Evolutionary conservation across 2,329 filamentous ascomycete genomes (phyloP).

Genomic region (Fusarium protoensiforme): DNA sequence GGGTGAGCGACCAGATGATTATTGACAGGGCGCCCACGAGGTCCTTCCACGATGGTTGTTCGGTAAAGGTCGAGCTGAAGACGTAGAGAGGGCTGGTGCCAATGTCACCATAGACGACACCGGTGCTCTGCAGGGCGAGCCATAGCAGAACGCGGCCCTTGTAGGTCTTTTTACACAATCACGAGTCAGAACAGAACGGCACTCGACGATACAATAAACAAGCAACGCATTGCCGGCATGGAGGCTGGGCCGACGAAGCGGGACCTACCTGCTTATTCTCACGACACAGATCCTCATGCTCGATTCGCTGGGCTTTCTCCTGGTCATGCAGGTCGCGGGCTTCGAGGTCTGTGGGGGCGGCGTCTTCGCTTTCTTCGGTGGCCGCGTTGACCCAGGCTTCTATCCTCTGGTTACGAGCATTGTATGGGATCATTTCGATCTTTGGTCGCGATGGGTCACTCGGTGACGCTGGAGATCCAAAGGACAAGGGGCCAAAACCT

Average conservation of each 20-base stretch:
- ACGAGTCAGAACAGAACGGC: slow-evolving; percentile 12
- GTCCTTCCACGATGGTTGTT: slow-evolving; percentile 65
- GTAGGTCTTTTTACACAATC: slow-evolving; percentile 36
- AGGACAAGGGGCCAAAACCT: slow-evolving; percentile 17
- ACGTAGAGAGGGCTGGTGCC: slow-evolving; percentile 76
- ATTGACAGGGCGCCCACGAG: slow-evolving; percentile 74
- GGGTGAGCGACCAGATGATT: slow-evolving; percentile 75
- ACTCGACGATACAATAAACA: background rate
- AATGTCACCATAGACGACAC: slow-evolving; percentile 78
- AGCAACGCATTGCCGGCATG: background rate
- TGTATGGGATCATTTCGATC: slow-evolving; percentile 40
- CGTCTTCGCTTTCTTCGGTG: slow-evolving; percentile 38
- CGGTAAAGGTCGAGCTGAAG: slow-evolving; percentile 73
- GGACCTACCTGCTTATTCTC: slow-evolving; percentile 42
- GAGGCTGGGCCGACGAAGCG: background rate
- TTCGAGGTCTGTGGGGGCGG: slow-evolving; percentile 39
- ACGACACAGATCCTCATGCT: slow-evolving; percentile 43
- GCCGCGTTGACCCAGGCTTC: slow-evolving; percentile 37
- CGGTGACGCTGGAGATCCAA: slow-evolving; percentile 34
- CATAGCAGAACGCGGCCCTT: slow-evolving; percentile 46
- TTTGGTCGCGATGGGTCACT: slow-evolving; percentile 30
- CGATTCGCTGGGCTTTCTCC: slow-evolving; percentile 44
- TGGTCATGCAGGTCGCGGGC: slow-evolving; percentile 43
- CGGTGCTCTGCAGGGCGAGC: slow-evolving; percentile 73
- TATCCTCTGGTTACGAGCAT: slow-evolving; percentile 42